Evolutionary conservation across 331 rosid genomes (phyloP).

Genomic region (Spiraea crenata): DNA sequence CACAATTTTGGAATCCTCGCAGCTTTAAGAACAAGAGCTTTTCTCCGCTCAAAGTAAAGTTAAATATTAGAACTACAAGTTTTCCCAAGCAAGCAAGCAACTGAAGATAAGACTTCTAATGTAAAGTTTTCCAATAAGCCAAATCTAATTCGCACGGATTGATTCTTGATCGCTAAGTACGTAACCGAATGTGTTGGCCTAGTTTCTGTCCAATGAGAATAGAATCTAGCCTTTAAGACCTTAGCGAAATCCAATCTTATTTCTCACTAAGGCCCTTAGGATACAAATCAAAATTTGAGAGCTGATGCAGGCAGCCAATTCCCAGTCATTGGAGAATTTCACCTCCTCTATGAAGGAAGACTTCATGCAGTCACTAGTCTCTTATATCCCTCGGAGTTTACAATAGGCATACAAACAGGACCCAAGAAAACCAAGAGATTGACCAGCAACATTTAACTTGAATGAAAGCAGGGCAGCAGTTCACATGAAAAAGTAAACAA

Average conservation of each 20-base stretch:
- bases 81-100: background rate
- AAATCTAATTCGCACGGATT: background rate
- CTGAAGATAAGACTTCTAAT: background rate
- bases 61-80: background rate
- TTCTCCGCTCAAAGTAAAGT: background rate
- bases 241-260: background rate
- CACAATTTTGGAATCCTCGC: conserved; percentile 1
- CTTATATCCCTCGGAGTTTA: conserved; percentile 55
- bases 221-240: background rate
- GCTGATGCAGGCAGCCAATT: conserved; percentile 11
- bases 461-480: conserved; percentile 11
- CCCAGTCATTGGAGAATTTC: conserved; percentile 20
- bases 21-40: background rate
- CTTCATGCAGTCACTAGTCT: conserved; percentile 12
- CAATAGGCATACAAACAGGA: conserved; percentile 67
- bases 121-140: background rate
- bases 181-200: no score
- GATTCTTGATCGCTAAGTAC: background rate
- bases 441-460: conserved; percentile 63
- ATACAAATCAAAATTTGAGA: conserved; percentile 11
- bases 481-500: conserved; percentile 6
- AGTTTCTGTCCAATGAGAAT: background rate
- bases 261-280: background rate
- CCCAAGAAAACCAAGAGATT: conserved; percentile 69
- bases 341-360: conserved; percentile 11